phyloP scores from a whole-genome alignment of 2,329 filamentous ascomycete species.

The Neobulgaria alba region DNA sequence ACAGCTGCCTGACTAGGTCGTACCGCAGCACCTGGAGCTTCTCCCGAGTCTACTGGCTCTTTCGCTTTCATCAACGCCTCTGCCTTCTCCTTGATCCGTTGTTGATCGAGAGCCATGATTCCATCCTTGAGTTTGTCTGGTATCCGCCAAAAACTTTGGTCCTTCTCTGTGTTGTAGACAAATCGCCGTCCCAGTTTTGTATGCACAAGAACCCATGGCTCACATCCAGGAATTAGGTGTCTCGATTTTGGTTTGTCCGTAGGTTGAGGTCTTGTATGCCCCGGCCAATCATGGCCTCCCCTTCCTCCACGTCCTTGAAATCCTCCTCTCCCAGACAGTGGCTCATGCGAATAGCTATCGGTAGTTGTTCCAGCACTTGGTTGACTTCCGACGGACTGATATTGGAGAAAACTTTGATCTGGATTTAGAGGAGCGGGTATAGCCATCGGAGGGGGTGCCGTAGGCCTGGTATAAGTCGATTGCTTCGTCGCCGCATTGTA shows the following conservation, averaged over 20 bases:
- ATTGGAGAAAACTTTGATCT: slow-evolving; percentile 35
- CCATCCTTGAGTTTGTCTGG: slow-evolving; percentile 78
- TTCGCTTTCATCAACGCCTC: slow-evolving; percentile 22
- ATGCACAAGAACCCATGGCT: slow-evolving; percentile 86
- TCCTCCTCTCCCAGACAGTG: slow-evolving; percentile 29
- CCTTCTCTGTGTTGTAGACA: slow-evolving; percentile 78
- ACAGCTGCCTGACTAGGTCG: slow-evolving; percentile 9
- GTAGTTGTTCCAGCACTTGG: slow-evolving; percentile 28
- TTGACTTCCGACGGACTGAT: slow-evolving; percentile 33
- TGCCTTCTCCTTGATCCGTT: slow-evolving; percentile 54
- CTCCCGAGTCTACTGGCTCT: slow-evolving; percentile 19
- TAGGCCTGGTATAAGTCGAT: slow-evolving; percentile 77
- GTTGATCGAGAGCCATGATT: slow-evolving; percentile 64
- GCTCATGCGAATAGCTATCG: slow-evolving; percentile 20
- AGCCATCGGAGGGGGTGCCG: slow-evolving; percentile 13
- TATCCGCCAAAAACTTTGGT: slow-evolving; percentile 91
- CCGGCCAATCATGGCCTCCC: slow-evolving; percentile 44
- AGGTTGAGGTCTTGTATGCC: slow-evolving; percentile 47
- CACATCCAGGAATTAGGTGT: slow-evolving; percentile 67
- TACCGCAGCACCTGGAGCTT: slow-evolving; percentile 22
- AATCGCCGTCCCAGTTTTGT: slow-evolving; percentile 87
- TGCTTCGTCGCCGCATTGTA: slow-evolving; percentile 75
- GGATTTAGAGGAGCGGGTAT: slow-evolving; percentile 23
- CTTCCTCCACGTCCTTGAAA: slow-evolving; percentile 40
- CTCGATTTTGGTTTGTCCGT: slow-evolving; percentile 75